A percentile compares a stretch with the other conserved stretches of the same genome.
phyloP scores from a whole-genome alignment of 2,329 filamentous ascomycete species.

The Proliferodiscus dingleyae region DNA sequence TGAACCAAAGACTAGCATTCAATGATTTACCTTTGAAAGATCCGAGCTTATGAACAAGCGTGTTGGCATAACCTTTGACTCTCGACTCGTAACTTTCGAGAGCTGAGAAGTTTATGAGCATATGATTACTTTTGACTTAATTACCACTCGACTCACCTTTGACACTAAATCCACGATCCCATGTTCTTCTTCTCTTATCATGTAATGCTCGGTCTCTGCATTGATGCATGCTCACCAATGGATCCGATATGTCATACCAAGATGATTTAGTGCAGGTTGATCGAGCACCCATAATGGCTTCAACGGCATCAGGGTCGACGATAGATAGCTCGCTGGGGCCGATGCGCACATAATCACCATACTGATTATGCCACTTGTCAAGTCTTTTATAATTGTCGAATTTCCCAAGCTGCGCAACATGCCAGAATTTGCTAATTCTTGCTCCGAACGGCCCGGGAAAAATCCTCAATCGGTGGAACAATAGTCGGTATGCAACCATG shows the following conservation, averaged over 20 bases:
- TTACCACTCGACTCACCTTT: slow-evolving; percentile 13
- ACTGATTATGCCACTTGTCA: slow-evolving; percentile 15
- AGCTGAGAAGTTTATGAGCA: slow-evolving; percentile 9
- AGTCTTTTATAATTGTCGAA: slow-evolving; percentile 13
- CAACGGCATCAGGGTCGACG: slow-evolving; percentile 17
- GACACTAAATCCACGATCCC: slow-evolving; percentile 23
- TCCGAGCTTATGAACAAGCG: slow-evolving; percentile 13
- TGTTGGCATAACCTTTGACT: slow-evolving; percentile 15
- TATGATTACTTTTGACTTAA: not conserved
- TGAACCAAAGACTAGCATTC: slow-evolving; percentile 21
- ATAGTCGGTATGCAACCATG: slow-evolving; percentile 50
- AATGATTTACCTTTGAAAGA: slow-evolving; percentile 15
- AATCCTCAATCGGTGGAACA: slow-evolving; percentile 35
- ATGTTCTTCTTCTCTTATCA: slow-evolving; percentile 21
- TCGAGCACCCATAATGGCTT: slow-evolving; percentile 12
- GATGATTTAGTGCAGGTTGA: slow-evolving; percentile 19
- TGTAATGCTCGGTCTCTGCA: slow-evolving; percentile 17
- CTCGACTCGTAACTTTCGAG: slow-evolving; percentile 22
- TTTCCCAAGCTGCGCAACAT: slow-evolving; percentile 6
- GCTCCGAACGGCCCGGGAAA: slow-evolving; percentile 26
- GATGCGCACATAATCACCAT: slow-evolving; percentile 22
- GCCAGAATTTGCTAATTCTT: slow-evolving; percentile 21
- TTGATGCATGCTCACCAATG: slow-evolving; percentile 13
- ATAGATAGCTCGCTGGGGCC: slow-evolving; percentile 21
- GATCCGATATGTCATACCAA: slow-evolving; percentile 22